These are phyloP conservation scores for Ascochyta rabiei DNA, from an alignment of 2,329 filamentous ascomycete genomes.

Conservation along the genomic window DNA sequence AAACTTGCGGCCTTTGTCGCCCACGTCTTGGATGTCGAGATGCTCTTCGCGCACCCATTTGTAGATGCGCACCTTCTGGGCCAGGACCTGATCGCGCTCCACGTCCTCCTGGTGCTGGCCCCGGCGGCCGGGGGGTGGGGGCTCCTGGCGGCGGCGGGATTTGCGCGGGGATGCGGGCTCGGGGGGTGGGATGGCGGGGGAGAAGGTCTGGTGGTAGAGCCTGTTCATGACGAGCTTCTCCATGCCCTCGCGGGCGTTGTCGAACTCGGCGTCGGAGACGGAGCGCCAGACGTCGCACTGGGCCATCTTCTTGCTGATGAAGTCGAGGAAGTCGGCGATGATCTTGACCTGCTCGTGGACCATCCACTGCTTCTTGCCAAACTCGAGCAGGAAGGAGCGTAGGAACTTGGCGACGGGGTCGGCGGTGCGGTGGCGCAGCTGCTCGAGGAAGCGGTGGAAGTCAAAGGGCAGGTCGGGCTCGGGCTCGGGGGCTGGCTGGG, in stretches of 20 bases:
- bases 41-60: slow-evolving; percentile 93
- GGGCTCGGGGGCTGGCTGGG: slow-evolving; percentile 59
- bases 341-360: slow-evolving; percentile 99
- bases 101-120: slow-evolving; percentile 99
- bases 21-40: slow-evolving; percentile 85
- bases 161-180: slow-evolving; percentile 73
- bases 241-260: slow-evolving; percentile 98
- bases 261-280: slow-evolving; percentile 94
- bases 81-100: slow-evolving; percentile 91
- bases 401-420: slow-evolving; percentile 96
- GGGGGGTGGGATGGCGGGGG: slow-evolving; percentile 84
- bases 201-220: slow-evolving; percentile 94
- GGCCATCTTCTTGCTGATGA: slow-evolving; percentile 98
- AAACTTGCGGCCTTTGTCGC: slow-evolving; percentile 86
- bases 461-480: slow-evolving; percentile 91
- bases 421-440: slow-evolving; percentile 94
- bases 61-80: slow-evolving; percentile 97
- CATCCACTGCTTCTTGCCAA: slow-evolving; percentile 98
- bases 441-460: slow-evolving; percentile 95
- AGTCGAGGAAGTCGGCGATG: slow-evolving; percentile 92
- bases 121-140: slow-evolving; percentile 77
- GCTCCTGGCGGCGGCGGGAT: slow-evolving; percentile 65
- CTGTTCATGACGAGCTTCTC: slow-evolving; percentile 99
- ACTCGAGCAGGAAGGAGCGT: slow-evolving; percentile 91
- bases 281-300: slow-evolving; percentile 96